A percentile compares a stretch with the other conserved stretches of the same genome.
These are phyloP conservation scores for Picochlorum sp. DNA, from an alignment of 139 green algal species.

Conservation along the genomic window DNA sequence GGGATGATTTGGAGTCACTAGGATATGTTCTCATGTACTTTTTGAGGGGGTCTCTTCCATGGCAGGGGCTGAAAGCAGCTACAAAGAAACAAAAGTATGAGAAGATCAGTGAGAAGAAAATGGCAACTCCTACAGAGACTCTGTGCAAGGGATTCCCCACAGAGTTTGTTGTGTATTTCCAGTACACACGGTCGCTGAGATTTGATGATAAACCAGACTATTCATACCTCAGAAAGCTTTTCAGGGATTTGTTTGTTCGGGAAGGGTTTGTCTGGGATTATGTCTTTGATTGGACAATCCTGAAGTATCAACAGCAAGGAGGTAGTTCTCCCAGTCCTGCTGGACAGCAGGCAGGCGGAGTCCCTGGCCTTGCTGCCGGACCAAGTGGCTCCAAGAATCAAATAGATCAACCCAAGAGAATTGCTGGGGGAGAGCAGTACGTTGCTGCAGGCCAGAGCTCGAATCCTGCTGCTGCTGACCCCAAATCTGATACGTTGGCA, in stretches of 20 bases:
- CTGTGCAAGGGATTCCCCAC: slow-evolving; percentile 95
- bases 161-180: slow-evolving; percentile 97
- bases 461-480: not conserved
- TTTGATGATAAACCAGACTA: slow-evolving; percentile 99
- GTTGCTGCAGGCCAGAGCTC: not conserved
- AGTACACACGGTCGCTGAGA: slow-evolving; percentile 90
- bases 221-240: slow-evolving; percentile 95
- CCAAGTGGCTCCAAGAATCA: not conserved
- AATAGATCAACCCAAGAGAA: not conserved
- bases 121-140: slow-evolving; percentile 95
- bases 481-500: slow-evolving; percentile 17
- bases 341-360: not conserved
- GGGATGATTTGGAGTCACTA: slow-evolving; percentile 93
- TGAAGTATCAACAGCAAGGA: slow-evolving; percentile 82
- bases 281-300: slow-evolving; percentile 99
- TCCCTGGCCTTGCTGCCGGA: not conserved
- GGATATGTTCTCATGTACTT: slow-evolving; percentile 99
- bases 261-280: slow-evolving; percentile 99
- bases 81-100: slow-evolving; percentile 99
- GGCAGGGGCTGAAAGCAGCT: slow-evolving; percentile 94
- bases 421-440: not conserved
- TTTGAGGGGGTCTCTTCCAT: slow-evolving; percentile 88
- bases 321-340: slow-evolving; percentile 7
- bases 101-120: slow-evolving; percentile 99
- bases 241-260: slow-evolving; percentile 96